phyloP scores from a whole-genome alignment of 1,139 yeast species.

The Zygoascus hellenicus region DNA sequence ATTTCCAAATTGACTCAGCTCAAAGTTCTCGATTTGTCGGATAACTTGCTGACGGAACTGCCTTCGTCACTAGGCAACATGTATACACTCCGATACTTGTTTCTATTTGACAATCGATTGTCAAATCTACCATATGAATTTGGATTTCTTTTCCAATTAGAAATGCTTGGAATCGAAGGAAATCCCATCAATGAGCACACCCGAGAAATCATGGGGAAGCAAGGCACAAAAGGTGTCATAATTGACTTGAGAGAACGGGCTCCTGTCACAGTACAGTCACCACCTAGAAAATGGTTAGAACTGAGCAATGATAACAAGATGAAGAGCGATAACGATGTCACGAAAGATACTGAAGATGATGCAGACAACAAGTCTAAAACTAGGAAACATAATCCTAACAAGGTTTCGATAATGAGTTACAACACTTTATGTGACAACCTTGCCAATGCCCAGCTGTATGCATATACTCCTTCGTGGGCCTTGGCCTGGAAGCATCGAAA shows the following conservation, averaged over 20 bases:
- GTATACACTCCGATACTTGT: conserved; percentile 71
- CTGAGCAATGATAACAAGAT: conserved; percentile 44
- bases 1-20: conserved; percentile 66
- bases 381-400: conserved; percentile 6
- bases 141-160: conserved; percentile 79
- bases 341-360: conserved; percentile 22
- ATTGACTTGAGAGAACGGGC: conserved; percentile 76
- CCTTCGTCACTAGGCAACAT: conserved; percentile 83
- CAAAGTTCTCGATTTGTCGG: conserved; percentile 79
- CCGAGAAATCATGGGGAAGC: conserved; percentile 65
- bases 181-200: conserved; percentile 69
- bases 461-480: conserved; percentile 97
- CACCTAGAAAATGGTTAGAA: conserved; percentile 76
- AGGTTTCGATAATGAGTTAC: conserved; percentile 76
- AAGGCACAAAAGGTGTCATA: conserved; percentile 81
- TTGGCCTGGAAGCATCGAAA: conserved; percentile 90
- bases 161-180: conserved; percentile 89
- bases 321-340: conserved; percentile 26
- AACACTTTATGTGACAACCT: conserved; percentile 93
- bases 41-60: conserved; percentile 60
- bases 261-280: conserved; percentile 58
- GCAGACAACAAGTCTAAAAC: conserved; percentile 22
- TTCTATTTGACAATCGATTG: conserved; percentile 82
- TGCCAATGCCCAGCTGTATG: conserved; percentile 88
- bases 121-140: conserved; percentile 72